These are phyloP conservation scores for Rhodocollybia butyracea DNA, from an alignment of 768 basidiomycete genomes.

Conservation along the genomic window DNA sequence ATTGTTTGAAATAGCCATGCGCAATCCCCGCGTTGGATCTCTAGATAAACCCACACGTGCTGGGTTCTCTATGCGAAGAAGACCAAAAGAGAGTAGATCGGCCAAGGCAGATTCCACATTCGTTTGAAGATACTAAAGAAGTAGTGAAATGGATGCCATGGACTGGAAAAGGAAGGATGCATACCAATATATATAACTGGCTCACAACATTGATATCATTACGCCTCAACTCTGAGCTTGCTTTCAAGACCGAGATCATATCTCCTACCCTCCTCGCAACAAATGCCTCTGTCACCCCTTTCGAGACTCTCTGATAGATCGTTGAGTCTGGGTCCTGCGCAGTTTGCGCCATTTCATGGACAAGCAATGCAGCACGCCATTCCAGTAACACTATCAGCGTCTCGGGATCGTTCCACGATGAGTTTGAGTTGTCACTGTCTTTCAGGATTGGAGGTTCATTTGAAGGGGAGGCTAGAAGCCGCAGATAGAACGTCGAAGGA, in stretches of 20 bases:
- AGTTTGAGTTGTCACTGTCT: slow-evolving; percentile 9
- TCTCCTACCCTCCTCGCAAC: slow-evolving; percentile 53
- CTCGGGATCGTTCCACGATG: slow-evolving; percentile 33
- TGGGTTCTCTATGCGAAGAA: slow-evolving; percentile 26
- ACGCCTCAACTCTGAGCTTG: slow-evolving; percentile 7
- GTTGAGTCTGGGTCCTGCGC: slow-evolving; percentile 46
- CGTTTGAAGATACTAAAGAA: slow-evolving; percentile 57
- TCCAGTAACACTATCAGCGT: slow-evolving; percentile 51
- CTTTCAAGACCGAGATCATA: slow-evolving; percentile 35
- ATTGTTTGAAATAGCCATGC: slow-evolving; percentile 43
- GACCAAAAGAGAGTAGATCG: slow-evolving; percentile 56
- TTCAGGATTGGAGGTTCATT: slow-evolving; percentile 13
- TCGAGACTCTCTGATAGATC: slow-evolving; percentile 54
- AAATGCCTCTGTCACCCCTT: slow-evolving; percentile 68
- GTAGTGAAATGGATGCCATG: neutral
- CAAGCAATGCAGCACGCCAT: slow-evolving; percentile 61
- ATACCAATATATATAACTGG: slow-evolving; percentile 43
- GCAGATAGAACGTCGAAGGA: slow-evolving; percentile 54
- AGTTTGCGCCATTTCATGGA: slow-evolving; percentile 41
- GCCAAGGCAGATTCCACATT: slow-evolving; percentile 51
- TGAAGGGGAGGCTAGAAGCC: slow-evolving; percentile 35
- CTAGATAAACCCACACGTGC: slow-evolving; percentile 13
- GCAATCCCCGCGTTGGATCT: slow-evolving; percentile 47
- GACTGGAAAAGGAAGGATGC: slow-evolving; percentile 11
- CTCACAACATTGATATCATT: slow-evolving; percentile 27